A percentile compares a stretch with the other conserved stretches of the same genome.
Conservation (phyloP, 805 yeast species). For the Cephaloascus fragrans region DNA sequence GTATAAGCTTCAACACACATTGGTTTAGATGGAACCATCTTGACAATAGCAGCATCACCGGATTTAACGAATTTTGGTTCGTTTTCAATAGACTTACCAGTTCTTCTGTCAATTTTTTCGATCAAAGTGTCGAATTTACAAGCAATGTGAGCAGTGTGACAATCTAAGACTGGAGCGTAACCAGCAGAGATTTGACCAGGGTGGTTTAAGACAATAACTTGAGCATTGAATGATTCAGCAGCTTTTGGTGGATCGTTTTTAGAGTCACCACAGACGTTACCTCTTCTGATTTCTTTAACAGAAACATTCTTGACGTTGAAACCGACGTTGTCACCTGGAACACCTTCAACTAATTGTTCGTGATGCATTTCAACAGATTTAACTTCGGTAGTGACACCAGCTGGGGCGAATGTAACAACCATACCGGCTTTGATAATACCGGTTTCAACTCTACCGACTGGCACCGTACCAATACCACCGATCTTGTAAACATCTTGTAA, state of each 20-base stretch:
- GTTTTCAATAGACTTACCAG: constrained; percentile 87
- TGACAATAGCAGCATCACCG: constrained; percentile 94
- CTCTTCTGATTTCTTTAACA: constrained; percentile 84
- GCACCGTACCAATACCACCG: constrained; percentile 88
- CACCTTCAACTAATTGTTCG: constrained; percentile 68
- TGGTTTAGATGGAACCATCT: constrained; percentile 81
- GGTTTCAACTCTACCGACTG: constrained; percentile 91
- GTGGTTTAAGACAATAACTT: constrained; percentile 82
- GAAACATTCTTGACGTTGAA: constrained; percentile 88
- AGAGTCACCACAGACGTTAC: constrained; percentile 89
- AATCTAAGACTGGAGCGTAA: constrained; percentile 85
- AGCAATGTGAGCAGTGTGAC: constrained; percentile 91
- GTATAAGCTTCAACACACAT: constrained; percentile 92
- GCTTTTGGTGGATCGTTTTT: constrained; percentile 83
- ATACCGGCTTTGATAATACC: constrained; percentile 89
- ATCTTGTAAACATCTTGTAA: constrained; percentile 89
- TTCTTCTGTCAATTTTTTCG: constrained; percentile 84
- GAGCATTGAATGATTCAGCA: constrained; percentile 73
- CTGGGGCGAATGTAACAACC: constrained; percentile 85
- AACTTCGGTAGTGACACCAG: constrained; percentile 84
- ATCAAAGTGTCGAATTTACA: constrained; percentile 75
- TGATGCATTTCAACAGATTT: constrained; percentile 88
- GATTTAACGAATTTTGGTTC: constrained; percentile 90
- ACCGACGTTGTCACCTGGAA: constrained; percentile 89
- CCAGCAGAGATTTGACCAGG: constrained; percentile 90